Conservation (phyloP, 1,284 basidiomycete species). For the Leccinum griseonigrum region DNA sequence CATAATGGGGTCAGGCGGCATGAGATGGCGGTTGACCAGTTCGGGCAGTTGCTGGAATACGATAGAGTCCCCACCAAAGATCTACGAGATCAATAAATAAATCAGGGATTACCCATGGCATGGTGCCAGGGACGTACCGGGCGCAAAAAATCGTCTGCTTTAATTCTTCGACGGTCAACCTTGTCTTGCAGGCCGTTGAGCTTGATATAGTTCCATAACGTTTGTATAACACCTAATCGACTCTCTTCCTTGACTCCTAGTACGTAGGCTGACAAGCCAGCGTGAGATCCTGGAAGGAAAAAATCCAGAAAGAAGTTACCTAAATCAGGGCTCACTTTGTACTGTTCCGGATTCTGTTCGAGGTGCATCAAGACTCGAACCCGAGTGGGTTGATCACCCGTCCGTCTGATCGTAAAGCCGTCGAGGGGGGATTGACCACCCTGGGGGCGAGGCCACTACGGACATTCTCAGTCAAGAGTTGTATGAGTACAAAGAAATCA, state of each 20-base stretch:
- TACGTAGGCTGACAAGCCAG: constrained; percentile 46
- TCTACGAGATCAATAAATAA: constrained; percentile 38
- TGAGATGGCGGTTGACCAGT: constrained; percentile 77
- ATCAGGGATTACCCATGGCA: neutral
- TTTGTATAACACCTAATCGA: constrained; percentile 76
- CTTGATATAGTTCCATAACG: constrained; percentile 94
- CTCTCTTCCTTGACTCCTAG: constrained; percentile 87
- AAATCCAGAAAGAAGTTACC: constrained; percentile 37
- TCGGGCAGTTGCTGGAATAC: constrained; percentile 86
- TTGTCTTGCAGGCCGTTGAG: constrained; percentile 87
- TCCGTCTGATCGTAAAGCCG: constrained; percentile 86
- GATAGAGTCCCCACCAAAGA: constrained; percentile 65
- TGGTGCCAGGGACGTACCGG: constrained; percentile 42
- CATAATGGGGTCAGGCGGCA: constrained; percentile 79
- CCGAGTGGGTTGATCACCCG: constrained; percentile 77
- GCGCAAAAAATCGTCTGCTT: constrained; percentile 71
- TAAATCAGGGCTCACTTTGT: constrained; percentile 78
- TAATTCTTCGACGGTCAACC: constrained; percentile 78
- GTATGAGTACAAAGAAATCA: neutral
- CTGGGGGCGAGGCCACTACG: constrained; percentile 71
- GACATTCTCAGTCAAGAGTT: neutral
- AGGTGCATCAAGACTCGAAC: constrained; percentile 81
- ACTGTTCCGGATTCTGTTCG: constrained; percentile 86
- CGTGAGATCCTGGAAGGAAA: constrained; percentile 12
- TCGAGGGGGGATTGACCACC: constrained; percentile 65